These are phyloP conservation scores for Trichoderma asperellum DNA, from an alignment of 2,329 filamentous ascomycete species.

Conservation along the genomic window DNA sequence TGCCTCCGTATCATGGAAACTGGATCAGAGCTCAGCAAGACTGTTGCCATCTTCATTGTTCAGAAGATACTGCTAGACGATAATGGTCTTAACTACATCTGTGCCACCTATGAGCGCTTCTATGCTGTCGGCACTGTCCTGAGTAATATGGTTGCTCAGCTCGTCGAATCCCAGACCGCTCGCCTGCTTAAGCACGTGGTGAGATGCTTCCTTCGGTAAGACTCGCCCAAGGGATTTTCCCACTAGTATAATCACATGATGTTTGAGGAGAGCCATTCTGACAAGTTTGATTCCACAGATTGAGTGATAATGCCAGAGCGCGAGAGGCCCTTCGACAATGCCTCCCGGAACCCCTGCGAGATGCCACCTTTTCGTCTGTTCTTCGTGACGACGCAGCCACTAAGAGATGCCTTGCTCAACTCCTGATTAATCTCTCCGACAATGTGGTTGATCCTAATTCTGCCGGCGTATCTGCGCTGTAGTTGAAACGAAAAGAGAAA, in stretches of 20 bases:
- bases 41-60: slow-evolving; percentile 98
- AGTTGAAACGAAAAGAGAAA: slow-evolving; percentile 21
- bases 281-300: slow-evolving; percentile 52
- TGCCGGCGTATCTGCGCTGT: slow-evolving; percentile 44
- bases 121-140: slow-evolving; percentile 97
- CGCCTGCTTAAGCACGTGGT: slow-evolving; percentile 96
- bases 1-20: slow-evolving; percentile 99
- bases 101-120: slow-evolving; percentile 97
- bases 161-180: slow-evolving; percentile 97
- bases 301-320: slow-evolving; percentile 95
- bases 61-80: slow-evolving; percentile 98
- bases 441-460: slow-evolving; percentile 65
- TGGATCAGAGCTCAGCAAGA: slow-evolving; percentile 96
- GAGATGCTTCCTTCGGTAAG: slow-evolving; percentile 89
- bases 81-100: slow-evolving; percentile 96
- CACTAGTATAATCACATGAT: not conserved
- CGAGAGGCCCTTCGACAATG: slow-evolving; percentile 94
- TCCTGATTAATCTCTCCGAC: slow-evolving; percentile 94
- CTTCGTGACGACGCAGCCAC: slow-evolving; percentile 96
- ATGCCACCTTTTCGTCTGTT: slow-evolving; percentile 95
- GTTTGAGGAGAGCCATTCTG: slow-evolving; percentile 26
- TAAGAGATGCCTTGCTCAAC: slow-evolving; percentile 95
- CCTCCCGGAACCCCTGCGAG: slow-evolving; percentile 95
- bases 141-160: slow-evolving; percentile 97
- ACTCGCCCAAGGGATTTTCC: not conserved